These are phyloP conservation scores for Paraphoma chrysanthemicola DNA, from an alignment of 2,329 filamentous ascomycete genomes.

Conservation along the genomic window DNA sequence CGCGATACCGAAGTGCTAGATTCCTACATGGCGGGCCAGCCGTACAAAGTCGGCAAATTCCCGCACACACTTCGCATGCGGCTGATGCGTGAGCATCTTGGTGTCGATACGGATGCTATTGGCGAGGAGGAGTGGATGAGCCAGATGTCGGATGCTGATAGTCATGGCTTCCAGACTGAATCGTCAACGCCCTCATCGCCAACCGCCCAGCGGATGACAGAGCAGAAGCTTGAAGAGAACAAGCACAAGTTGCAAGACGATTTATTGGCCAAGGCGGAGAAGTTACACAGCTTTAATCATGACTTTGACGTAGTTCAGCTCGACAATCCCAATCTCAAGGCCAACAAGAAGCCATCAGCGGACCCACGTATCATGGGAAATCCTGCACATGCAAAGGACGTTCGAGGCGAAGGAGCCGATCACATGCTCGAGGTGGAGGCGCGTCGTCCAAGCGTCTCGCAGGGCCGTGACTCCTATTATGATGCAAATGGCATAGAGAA, in stretches of 20 bases:
- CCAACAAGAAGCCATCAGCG: constrained; percentile 61
- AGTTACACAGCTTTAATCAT: constrained; percentile 75
- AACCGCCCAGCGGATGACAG: constrained; percentile 41
- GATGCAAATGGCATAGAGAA: constrained; percentile 72
- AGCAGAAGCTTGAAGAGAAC: constrained; percentile 50
- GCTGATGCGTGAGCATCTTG: constrained; percentile 94
- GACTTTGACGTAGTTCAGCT: constrained; percentile 70
- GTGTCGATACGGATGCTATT: constrained; percentile 92
- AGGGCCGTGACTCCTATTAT: constrained; percentile 74
- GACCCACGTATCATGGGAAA: constrained; percentile 68
- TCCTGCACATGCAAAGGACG: constrained; percentile 72
- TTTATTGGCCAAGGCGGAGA: constrained; percentile 62
- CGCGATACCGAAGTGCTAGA: constrained; percentile 91
- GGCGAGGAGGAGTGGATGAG: constrained; percentile 44
- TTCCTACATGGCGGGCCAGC: constrained; percentile 88
- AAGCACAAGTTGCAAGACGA: constrained; percentile 60
- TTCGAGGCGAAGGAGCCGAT: constrained; percentile 79
- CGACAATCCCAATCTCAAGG: constrained; percentile 64
- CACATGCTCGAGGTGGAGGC: constrained; percentile 64
- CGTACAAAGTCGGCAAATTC: constrained; percentile 90
- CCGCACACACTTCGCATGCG: constrained; percentile 91
- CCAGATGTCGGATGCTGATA: constrained; percentile 64
- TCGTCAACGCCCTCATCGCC: constrained; percentile 43
- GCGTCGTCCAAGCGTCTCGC: constrained; percentile 65
- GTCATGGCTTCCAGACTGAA: constrained; percentile 64